Conservation (phyloP, 257 asterid species). For the Avicennia marina region DNA sequence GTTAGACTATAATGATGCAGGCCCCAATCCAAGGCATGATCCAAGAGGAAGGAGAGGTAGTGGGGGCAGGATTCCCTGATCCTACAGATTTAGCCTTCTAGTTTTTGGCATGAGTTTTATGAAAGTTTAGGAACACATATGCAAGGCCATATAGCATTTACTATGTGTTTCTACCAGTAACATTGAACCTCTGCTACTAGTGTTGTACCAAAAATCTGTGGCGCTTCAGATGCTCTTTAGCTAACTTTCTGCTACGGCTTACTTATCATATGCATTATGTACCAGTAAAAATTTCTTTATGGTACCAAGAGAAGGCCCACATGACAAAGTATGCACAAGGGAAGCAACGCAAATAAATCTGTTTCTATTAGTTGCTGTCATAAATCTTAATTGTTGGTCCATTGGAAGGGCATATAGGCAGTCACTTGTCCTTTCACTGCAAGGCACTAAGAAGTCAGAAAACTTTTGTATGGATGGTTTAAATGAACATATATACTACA, state of each 20-base stretch:
- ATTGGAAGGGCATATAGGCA: neutral
- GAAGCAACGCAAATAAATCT: too few relatives aligned
- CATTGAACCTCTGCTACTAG: slow-evolving; percentile 6
- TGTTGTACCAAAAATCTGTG: slow-evolving; percentile 7
- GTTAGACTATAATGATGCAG: slow-evolving; percentile 65
- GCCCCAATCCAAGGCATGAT: slow-evolving; percentile 68
- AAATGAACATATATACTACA: neutral
- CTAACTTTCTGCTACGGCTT: slow-evolving; percentile 8
- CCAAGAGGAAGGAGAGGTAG: slow-evolving; percentile 64
- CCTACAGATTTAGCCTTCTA: neutral
- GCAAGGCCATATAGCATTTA: neutral
- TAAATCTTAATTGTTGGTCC: too few relatives aligned
- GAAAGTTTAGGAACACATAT: slow-evolving; percentile 11
- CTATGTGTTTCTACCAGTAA: slow-evolving; percentile 13
- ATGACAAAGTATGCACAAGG: neutral
- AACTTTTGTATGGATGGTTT: slow-evolving; percentile 3
- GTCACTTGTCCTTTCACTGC: neutral
- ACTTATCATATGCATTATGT: neutral
- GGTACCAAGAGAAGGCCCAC: neutral
- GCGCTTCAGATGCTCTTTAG: slow-evolving; percentile 14
- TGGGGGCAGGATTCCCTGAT: slow-evolving; percentile 43
- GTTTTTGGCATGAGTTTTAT: neutral
- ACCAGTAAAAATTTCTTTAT: slow-evolving; percentile 10
- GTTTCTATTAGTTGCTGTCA: too few relatives aligned
- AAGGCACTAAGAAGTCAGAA: neutral